These are phyloP conservation scores for Agaricales sp. DNA, from an alignment of 1,284 basidiomycete genomes.

Conservation along the genomic window DNA sequence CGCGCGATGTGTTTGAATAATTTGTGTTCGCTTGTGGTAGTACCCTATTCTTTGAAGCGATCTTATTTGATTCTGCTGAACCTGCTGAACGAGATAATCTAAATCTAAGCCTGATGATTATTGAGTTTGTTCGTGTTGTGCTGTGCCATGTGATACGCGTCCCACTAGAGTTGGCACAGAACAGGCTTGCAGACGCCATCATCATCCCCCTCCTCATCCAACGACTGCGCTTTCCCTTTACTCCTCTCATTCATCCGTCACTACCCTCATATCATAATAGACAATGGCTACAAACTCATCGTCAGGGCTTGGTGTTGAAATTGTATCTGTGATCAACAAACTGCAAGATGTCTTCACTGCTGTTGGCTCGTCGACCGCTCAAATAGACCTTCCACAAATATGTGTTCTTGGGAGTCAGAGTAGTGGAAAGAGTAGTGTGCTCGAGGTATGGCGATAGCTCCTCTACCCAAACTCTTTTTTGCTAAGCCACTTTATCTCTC, in stretches of 20 bases:
- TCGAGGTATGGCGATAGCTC: conserved; percentile 45
- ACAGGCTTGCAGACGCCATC: background rate
- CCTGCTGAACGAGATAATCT: background rate
- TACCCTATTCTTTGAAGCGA: too few species aligned
- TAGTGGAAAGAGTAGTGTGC: conserved; percentile 81
- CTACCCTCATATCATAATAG: background rate
- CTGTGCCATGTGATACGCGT: background rate
- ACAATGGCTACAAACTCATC: background rate
- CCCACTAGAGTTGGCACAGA: background rate
- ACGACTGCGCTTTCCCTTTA: background rate
- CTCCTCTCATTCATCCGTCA: background rate
- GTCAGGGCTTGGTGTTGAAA: background rate
- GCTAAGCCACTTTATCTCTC: conserved; percentile 5
- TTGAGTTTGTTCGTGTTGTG: background rate
- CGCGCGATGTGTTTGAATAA: conserved; percentile 2
- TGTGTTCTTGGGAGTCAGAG: conserved; percentile 81
- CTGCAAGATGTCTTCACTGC: conserved; percentile 79
- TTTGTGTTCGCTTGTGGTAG: background rate
- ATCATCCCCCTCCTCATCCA: too few species aligned
- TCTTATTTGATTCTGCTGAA: too few species aligned
- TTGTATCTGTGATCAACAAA: conserved; percentile 51
- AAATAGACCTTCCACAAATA: conserved; percentile 81
- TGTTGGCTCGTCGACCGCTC: conserved; percentile 63
- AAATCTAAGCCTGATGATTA: too few species aligned
- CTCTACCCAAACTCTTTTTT: conserved; percentile 4